Base-by-base conservation (phyloP, 1,284 basidiomycete species). In the Malassezia yamatoensis region DNA sequence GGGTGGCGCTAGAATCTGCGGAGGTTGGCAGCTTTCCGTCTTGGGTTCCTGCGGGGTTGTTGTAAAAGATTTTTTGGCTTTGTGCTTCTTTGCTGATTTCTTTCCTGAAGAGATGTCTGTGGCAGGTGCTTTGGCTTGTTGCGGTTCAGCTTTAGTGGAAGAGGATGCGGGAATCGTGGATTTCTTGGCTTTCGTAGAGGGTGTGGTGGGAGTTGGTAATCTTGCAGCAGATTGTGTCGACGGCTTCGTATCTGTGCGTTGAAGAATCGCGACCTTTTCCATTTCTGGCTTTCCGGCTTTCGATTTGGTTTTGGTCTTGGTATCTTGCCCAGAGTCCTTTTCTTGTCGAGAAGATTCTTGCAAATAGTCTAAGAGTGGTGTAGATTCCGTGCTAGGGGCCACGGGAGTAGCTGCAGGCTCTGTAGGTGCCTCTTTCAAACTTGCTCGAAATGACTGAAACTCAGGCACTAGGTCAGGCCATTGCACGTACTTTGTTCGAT, bases 401-500 rank as follows among this genome's bases (percentile, higher is more conserved):
- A 16, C 18, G 20, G 32, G 33, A n/a, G 20, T 5, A 18, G 29
- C 32, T 3, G 37, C 37, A 6, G 29, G 13, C 2, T 16, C 24
- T 1, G 52, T 34, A 6, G 53, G 37, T 24, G 33, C 46, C 53
- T 20, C 24, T 1, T 45, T 18, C 15, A 45, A 34, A 24, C 29
- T 32, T 18, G 43, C 16, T 8, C 38, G 35, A 45, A 55, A 55
- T 15, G 46, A 47, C 36, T 50, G 18, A 21, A 32, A 55, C 24
- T 55, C 53, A 21, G 37, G 37, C 29, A 35, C 46, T 54, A 34
- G 3, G 33, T 48, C 6, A 45, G 43, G n/a, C 4, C 32, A 13
- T 33, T 44, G 42, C 18, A 49, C 46, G 33, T 41, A 54, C 46
- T 54, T 24, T 53, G 33, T 34, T 53, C 51, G 36, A 53, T 40